phyloP scores from a whole-genome alignment of 768 basidiomycete species.

The Infundibulicybe gibba region DNA sequence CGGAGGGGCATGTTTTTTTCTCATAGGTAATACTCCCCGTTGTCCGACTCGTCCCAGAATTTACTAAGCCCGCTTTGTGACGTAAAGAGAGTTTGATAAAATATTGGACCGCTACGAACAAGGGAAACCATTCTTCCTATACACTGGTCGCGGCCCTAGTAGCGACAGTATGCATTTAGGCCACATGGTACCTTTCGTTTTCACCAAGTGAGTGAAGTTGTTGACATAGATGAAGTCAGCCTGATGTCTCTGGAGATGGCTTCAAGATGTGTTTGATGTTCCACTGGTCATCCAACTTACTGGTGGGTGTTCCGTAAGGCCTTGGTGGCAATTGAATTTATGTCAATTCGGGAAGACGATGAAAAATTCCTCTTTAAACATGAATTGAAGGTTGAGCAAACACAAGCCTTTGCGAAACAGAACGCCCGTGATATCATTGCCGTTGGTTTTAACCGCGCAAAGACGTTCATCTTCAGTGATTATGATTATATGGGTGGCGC shows the following conservation, averaged over 20 bases:
- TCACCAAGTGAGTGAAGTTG: slow-evolving; percentile 77
- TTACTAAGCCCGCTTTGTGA: not conserved
- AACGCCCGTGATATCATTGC: slow-evolving; percentile 98
- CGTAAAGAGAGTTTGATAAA: slow-evolving; percentile 81
- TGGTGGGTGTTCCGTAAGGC: slow-evolving; percentile 40
- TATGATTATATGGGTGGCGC: slow-evolving; percentile 86
- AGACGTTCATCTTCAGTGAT: slow-evolving; percentile 97
- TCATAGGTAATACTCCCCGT: slow-evolving; percentile 76
- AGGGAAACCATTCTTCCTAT: slow-evolving; percentile 95
- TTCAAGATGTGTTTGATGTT: slow-evolving; percentile 94
- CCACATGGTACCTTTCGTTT: slow-evolving; percentile 95
- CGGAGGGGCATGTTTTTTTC: slow-evolving; percentile 97
- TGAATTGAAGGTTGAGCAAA: slow-evolving; percentile 87
- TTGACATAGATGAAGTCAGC: not conserved
- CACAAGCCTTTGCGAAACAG: slow-evolving; percentile 71
- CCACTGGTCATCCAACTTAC: slow-evolving; percentile 96
- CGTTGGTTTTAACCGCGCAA: slow-evolving; percentile 85
- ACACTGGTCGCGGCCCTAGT: slow-evolving; percentile 95
- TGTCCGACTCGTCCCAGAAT: not conserved
- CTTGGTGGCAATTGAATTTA: not conserved
- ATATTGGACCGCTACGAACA: slow-evolving; percentile 96
- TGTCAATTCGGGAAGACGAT: slow-evolving; percentile 60
- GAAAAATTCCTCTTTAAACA: slow-evolving; percentile 99
- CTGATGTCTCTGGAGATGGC: slow-evolving; percentile 59
- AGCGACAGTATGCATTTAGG: slow-evolving; percentile 98